Conservation (phyloP, 2,329 filamentous ascomycete genomes). For the Colletotrichum viniferum region DNA sequence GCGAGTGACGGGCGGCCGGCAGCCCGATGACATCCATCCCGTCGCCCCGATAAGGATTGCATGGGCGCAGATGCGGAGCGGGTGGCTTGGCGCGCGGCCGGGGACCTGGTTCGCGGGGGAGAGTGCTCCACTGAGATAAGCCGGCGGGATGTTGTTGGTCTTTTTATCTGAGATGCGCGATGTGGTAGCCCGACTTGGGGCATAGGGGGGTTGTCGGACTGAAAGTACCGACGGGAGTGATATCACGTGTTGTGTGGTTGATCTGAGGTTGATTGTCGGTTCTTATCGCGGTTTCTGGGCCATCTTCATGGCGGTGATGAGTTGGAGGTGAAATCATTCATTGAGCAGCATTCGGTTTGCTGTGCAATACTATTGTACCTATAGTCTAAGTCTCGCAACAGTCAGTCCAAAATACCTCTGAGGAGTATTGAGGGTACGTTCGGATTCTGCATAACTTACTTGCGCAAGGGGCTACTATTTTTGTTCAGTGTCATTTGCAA, state of each 20-base stretch:
- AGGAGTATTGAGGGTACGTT: not conserved
- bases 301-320: rapidly evolving
- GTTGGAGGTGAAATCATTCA: rapidly evolving
- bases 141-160: not conserved
- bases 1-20: not conserved
- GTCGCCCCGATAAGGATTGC: conserved; percentile 1
- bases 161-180: conserved; percentile 14
- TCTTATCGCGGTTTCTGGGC: not conserved
- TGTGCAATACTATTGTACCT: rapidly evolving
- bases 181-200: not conserved
- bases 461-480: too few species aligned
- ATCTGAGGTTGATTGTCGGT: not conserved
- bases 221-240: conserved; percentile 5
- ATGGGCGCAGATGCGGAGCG: not conserved
- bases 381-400: not conserved
- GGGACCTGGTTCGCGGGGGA: not conserved
- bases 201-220: not conserved
- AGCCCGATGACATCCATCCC: not conserved
- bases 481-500: too few species aligned
- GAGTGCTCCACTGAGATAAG: conserved; percentile 17
- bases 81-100: conserved; percentile 1
- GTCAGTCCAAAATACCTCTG: rapidly evolving
- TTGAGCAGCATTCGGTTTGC: rapidly evolving
- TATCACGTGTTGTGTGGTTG: not conserved
- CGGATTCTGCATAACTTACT: too few species aligned